Evolutionary conservation across 495 filamentous ascomycete species (phyloP).

Genomic region (Penicillium flavigenum): DNA sequence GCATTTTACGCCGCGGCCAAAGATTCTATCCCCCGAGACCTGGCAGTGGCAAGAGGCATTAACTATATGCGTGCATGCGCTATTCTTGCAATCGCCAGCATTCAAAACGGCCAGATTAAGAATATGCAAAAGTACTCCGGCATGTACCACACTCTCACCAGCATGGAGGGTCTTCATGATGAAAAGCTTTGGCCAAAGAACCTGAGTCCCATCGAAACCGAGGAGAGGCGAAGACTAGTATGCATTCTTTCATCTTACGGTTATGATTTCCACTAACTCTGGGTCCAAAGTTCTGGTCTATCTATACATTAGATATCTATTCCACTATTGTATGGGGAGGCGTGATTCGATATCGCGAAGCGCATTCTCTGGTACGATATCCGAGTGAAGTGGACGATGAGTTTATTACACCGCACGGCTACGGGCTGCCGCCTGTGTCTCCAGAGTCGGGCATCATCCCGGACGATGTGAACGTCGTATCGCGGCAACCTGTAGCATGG

Average conservation of each 20-base stretch:
- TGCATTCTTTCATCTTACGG: background rate
- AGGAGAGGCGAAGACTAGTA: conserved; percentile 50
- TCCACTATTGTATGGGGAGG: conserved; percentile 48
- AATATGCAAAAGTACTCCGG: conserved; percentile 51
- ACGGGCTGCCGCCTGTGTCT: conserved; percentile 22
- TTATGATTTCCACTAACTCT: background rate
- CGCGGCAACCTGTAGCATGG: conserved; percentile 37
- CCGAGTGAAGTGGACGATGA: conserved; percentile 49
- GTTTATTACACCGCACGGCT: conserved; percentile 32
- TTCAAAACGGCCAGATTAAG: conserved; percentile 48
- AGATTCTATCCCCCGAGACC: conserved; percentile 40
- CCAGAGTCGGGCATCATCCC: conserved; percentile 13
- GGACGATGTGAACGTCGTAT: conserved; percentile 13
- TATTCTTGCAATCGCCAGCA: conserved; percentile 45
- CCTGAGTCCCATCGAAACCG: conserved; percentile 43
- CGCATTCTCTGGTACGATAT: conserved; percentile 44
- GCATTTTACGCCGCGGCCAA: conserved; percentile 49
- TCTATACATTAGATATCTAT: conserved; percentile 53
- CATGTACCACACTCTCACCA: conserved; percentile 45
- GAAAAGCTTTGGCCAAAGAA: conserved; percentile 49
- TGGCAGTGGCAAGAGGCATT: conserved; percentile 37
- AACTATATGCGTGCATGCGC: conserved; percentile 49
- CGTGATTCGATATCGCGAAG: conserved; percentile 46
- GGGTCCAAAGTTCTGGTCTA: conserved; percentile 49
- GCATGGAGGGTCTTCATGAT: conserved; percentile 48